phyloP scores from a whole-genome alignment of 2,329 filamentous ascomycete species.

The Talaromyces marneffei region DNA sequence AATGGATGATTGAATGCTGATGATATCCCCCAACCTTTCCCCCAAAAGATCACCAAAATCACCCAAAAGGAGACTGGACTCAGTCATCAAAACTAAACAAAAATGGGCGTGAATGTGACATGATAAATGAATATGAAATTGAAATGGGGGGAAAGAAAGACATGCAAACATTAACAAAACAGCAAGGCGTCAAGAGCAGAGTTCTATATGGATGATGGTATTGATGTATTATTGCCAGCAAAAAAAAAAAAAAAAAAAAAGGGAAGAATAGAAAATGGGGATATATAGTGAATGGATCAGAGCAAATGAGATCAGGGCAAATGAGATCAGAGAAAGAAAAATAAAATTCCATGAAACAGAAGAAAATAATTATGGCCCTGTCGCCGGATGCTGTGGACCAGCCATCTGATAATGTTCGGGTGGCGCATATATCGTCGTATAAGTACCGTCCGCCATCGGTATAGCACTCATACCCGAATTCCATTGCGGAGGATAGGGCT shows the following conservation, averaged over 20 bases:
- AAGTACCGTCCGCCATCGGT: conserved; percentile 28
- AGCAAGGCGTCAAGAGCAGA: not conserved
- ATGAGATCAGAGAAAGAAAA: not conserved
- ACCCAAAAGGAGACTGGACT: not conserved
- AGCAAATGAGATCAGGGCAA: not conserved
- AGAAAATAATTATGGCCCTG: conserved; percentile 15
- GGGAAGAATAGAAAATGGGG: too few relatives aligned
- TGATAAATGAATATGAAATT: not conserved
- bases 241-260: too few relatives aligned
- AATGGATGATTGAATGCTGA: not conserved
- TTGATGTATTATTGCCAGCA: not conserved
- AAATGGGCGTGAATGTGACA: not conserved
- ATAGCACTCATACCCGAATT: conserved; percentile 7
- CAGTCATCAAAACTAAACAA: not conserved
- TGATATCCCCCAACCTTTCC: not conserved
- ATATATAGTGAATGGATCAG: not conserved
- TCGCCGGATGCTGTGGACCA: conserved; percentile 18
- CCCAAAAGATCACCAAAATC: not conserved
- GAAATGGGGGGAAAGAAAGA: not conserved
- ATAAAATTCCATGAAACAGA: not conserved
- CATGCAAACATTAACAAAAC: not conserved
- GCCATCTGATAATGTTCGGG: conserved; percentile 13
- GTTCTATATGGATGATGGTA: not conserved
- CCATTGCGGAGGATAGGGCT: conserved; percentile 19
- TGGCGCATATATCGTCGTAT: conserved; percentile 27